Evolutionary conservation across 805 yeast species (phyloP), one percentile per base, ranked within the genome.

Genomic region (Metschnikowia henanensis): DNA sequence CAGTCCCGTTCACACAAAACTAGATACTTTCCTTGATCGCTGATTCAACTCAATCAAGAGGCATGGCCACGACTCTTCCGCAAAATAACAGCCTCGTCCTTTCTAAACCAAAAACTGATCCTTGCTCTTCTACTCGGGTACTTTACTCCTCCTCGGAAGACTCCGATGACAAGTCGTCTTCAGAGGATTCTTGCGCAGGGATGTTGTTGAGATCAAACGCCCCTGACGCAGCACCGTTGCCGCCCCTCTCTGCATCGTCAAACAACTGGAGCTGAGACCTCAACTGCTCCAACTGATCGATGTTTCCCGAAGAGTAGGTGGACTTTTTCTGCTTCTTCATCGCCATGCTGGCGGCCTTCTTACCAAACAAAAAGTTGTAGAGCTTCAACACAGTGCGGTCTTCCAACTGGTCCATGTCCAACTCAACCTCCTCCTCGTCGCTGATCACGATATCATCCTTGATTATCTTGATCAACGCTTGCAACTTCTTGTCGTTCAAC

Each of bases 371-470:
- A 55, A 84, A 87, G 62, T 85, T 84, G 74, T 90, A 92, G 50
- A 94, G 72, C 59, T 87, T 87, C 61, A 87, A 68, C 42, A 92
- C 77, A 1, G 97, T 91, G 32, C 79, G 71, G 52, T 88, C 89
- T 57, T 88, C 96, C 55, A 94, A 76, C 65, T 85, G 85, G 62
- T 94, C 97, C 83, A 94, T 86, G 65, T 94, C 99, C 47, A 94
- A 76, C 72, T 94, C 99, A 49, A 94, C 94, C 70, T 70, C 75
- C 49, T 94, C 98, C 45, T 92, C 98, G 56, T 89, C 92, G 37
- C 64, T 60, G 39, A 68, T 61, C 43, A 68, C 72, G 39, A 72
- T 61, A 56, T 77, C 81, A 62, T 87, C 94, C 59, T 85, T 85
- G 53, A 94, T 89, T 50, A 94, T 89, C 39, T 85, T 80, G 49